Conservation (phyloP, 2,329 filamentous ascomycete species). For the Penicillium sp. region DNA sequence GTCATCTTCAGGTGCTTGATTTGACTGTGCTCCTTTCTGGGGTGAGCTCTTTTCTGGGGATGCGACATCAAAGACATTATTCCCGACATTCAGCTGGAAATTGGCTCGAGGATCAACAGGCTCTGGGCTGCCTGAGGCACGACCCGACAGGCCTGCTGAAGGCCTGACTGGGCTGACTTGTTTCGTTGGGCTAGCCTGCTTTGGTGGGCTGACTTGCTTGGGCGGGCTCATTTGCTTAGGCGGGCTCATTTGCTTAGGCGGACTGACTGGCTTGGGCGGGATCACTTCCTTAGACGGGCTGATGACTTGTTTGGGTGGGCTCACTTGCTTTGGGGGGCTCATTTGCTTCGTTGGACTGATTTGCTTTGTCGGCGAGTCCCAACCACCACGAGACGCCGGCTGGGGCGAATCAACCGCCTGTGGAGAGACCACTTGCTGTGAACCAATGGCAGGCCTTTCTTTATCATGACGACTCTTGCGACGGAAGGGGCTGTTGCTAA, state of each 20-base stretch:
- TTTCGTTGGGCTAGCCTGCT: conserved; percentile 41
- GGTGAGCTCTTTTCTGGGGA: conserved; percentile 66
- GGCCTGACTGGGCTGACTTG: conserved; percentile 48
- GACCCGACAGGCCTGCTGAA: conserved; percentile 30
- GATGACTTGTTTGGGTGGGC: not conserved
- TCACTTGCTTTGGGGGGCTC: not conserved
- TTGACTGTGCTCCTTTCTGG: conserved; percentile 38
- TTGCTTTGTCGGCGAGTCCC: conserved; percentile 10
- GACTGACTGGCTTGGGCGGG: conserved; percentile 14
- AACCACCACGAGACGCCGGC: not conserved
- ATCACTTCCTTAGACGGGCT: conserved; percentile 2
- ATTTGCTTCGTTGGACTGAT: conserved; percentile 3
- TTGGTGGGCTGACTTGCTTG: conserved; percentile 41
- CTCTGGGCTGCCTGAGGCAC: conserved; percentile 65
- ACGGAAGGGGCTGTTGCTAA: conserved; percentile 89
- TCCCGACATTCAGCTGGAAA: conserved; percentile 88
- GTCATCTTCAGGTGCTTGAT: conserved; percentile 57
- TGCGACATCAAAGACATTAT: conserved; percentile 92
- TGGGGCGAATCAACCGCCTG: conserved; percentile 5
- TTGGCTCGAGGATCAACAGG: conserved; percentile 89
- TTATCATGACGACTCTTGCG: conserved; percentile 84
- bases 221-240: conserved; percentile 31
- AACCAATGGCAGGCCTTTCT: conserved; percentile 45
- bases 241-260: conserved; percentile 13
- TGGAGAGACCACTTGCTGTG: conserved; percentile 28